Evolutionary conservation across 495 filamentous ascomycete genomes (phyloP), one percentile per base, ranked within the genome.

Genomic region (Penicillium chermesinum): DNA sequence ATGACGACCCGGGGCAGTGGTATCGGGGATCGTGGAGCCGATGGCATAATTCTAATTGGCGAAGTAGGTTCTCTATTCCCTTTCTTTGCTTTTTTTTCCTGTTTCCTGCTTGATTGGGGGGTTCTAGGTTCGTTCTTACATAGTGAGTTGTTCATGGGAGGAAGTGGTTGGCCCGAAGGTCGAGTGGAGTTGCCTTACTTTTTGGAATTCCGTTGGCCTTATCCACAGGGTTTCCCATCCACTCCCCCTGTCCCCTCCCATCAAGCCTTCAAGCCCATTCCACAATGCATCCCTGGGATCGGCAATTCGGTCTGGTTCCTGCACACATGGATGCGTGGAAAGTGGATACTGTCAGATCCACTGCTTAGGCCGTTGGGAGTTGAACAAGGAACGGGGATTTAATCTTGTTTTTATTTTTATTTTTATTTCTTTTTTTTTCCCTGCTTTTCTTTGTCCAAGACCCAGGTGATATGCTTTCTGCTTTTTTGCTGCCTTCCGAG

Each of bases 41-140:
- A 41, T 90, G 85, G 85, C 86, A 88, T 64, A 65, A 76, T 38
- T 79, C 81, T 25, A 65, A 67, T 27, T 94, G 88, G 89, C 50
- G 71, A 13, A 75, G 70, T 73, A 61, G 41, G 62, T 58, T 30
- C 41, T 35, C 9, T 38, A 40, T 38, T 37, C 32, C 45, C 36
- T 30, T 18, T 41, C 49, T 42, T 17, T 46, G 21, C 46, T 42
- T 8, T 46, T 18, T 32, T 32, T 27, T 18, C 9, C 15, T 34
- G 16, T 38, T 38, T 30, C 17, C 13, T 35, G 21, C 9, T 35
- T 21, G n/a, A n/a, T n/a, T n/a, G n/a, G n/a, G n/a, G n/a, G n/a
- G n/a, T n/a, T n/a, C n/a, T n/a, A n/a, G n/a, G n/a, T n/a, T n/a
- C n/a, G n/a, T n/a, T n/a, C n/a, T n/a, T n/a, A n/a, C n/a, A n/a